Evolutionary conservation across 2,329 filamentous ascomycete genomes (phyloP).

Genomic region (Nothopassalora personata): DNA sequence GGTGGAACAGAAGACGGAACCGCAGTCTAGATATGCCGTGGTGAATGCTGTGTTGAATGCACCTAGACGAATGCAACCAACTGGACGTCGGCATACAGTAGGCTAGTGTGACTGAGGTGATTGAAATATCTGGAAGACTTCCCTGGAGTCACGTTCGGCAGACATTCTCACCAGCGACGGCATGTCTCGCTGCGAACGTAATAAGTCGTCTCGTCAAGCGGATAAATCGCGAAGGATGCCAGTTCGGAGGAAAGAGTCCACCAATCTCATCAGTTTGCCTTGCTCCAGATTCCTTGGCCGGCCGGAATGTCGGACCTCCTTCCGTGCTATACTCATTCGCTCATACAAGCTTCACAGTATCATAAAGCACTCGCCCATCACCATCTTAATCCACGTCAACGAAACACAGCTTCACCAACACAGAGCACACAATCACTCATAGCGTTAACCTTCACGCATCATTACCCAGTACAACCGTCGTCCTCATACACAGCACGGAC

Average conservation of each 20-base stretch:
- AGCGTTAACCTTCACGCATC: too few relatives aligned
- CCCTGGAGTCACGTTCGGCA: not conserved
- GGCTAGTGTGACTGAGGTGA: not conserved
- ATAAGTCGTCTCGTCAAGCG: not conserved
- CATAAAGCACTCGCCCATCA: too few relatives aligned
- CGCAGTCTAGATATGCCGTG: not conserved
- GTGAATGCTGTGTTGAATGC: slow-evolving; percentile 10
- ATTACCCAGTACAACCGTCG: too few relatives aligned
- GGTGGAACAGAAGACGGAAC: slow-evolving; percentile 16
- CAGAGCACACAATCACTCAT: too few relatives aligned
- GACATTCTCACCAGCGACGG: slow-evolving; percentile 6
- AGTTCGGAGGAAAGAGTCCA: not conserved
- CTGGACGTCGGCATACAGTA: slow-evolving; percentile 9
- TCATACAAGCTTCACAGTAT: too few relatives aligned
- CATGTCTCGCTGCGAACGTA: not conserved
- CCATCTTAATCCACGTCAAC: too few relatives aligned
- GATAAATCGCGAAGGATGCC: not conserved
- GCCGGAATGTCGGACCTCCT: too few relatives aligned
- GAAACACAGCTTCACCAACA: too few relatives aligned
- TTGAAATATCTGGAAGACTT: slow-evolving; percentile 7
- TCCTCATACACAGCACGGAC: too few relatives aligned
- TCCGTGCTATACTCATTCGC: too few relatives aligned
- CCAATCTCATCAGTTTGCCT: not conserved
- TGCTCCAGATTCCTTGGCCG: too few relatives aligned
- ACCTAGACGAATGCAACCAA: slow-evolving; percentile 8